phyloP scores from a whole-genome alignment of 2,329 filamentous ascomycete genomes.

The Xylaria sp. region DNA sequence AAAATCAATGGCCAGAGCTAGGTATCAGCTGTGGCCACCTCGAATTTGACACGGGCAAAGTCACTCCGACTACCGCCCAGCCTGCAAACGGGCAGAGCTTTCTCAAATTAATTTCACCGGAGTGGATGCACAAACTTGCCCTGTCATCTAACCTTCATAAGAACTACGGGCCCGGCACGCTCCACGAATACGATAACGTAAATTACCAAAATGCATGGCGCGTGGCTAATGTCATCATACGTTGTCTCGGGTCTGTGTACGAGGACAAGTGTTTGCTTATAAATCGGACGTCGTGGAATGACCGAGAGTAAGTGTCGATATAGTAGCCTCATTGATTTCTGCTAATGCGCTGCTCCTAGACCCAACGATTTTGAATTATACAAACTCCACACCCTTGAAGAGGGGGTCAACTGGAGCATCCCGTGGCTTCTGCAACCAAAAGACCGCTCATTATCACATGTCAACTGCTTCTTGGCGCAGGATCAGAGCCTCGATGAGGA shows the following conservation, averaged over 20 bases:
- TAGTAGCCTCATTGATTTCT: neutral
- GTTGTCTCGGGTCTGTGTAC: no score
- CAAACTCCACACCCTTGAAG: neutral
- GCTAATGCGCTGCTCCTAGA: neutral
- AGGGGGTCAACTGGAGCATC: neutral
- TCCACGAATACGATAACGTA: no score
- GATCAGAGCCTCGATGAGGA: neutral
- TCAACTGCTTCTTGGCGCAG: neutral
- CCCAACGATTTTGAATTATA: neutral
- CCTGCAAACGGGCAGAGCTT: neutral
- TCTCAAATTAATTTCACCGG: neutral
- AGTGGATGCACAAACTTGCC: neutral
- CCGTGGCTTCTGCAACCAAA: neutral
- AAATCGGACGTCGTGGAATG: neutral
- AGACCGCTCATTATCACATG: neutral
- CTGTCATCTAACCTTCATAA: neutral
- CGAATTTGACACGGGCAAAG: neutral
- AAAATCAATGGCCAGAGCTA: neutral
- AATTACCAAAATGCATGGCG: no score
- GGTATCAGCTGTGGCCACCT: neutral
- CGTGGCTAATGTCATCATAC: no score
- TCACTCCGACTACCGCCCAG: neutral
- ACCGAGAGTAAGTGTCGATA: neutral
- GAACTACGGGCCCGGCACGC: no score
- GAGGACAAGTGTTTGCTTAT: neutral